phyloP scores from a whole-genome alignment of 495 filamentous ascomycete genomes.

The Mycothermus thermophilus region DNA sequence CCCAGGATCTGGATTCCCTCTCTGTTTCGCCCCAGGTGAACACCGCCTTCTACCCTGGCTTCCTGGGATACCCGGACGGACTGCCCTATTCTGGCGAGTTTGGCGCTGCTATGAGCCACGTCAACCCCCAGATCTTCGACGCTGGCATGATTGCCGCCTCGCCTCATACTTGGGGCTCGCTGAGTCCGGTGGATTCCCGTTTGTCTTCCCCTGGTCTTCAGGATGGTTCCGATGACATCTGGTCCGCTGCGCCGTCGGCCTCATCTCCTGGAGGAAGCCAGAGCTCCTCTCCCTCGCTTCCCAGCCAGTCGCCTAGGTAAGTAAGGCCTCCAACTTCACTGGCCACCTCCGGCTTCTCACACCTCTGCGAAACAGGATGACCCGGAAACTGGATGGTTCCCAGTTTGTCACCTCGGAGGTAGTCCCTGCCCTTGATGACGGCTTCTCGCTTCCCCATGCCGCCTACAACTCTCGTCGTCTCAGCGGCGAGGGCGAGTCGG shows the following conservation, averaged over 20 bases:
- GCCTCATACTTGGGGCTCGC: slow-evolving; percentile 36
- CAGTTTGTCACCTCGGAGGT: slow-evolving; percentile 30
- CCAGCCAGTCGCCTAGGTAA: slow-evolving; percentile 38
- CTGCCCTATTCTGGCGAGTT: slow-evolving; percentile 27
- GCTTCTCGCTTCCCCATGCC: slow-evolving; percentile 28
- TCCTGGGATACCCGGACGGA: slow-evolving; percentile 28
- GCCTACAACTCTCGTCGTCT: slow-evolving; percentile 30
- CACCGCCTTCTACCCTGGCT: slow-evolving; percentile 25
- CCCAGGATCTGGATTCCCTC: slow-evolving; percentile 33
- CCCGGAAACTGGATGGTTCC: slow-evolving; percentile 16
- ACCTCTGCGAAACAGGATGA: slow-evolving; percentile 13
- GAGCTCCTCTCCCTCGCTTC: slow-evolving; percentile 32
- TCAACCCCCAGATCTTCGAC: slow-evolving; percentile 36
- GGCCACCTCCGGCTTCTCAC: slow-evolving; percentile 11
- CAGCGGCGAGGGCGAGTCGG: slow-evolving; percentile 45
- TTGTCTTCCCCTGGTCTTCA: slow-evolving; percentile 33
- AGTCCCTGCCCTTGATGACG: slow-evolving; percentile 27
- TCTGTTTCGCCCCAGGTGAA: slow-evolving; percentile 26
- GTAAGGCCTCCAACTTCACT: slow-evolving; percentile 8
- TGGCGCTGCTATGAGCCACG: slow-evolving; percentile 25
- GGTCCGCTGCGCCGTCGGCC: slow-evolving; percentile 28
- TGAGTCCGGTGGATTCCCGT: slow-evolving; percentile 34
- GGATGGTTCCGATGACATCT: slow-evolving; percentile 33
- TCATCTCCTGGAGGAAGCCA: slow-evolving; percentile 32
- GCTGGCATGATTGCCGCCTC: slow-evolving; percentile 27